A percentile compares a stretch with the other conserved stretches of the same genome.
Conservation (phyloP, 2,329 filamentous ascomycete genomes). For the Aspergillus amoenus region DNA sequence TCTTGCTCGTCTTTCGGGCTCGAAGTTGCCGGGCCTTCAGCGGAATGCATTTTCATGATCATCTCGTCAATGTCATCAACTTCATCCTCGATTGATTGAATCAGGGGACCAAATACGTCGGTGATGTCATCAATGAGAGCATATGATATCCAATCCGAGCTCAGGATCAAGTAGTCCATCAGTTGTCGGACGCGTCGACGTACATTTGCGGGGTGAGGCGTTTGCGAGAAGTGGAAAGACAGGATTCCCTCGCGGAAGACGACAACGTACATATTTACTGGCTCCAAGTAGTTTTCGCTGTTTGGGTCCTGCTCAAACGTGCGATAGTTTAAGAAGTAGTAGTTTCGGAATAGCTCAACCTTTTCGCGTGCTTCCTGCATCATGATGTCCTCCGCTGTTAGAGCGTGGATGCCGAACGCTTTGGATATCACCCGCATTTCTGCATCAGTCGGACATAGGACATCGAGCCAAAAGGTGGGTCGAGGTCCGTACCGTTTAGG, state of each 20-base stretch:
- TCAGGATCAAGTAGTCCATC: constrained; percentile 88
- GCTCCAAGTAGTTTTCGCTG: constrained; percentile 87
- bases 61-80: constrained; percentile 95
- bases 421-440: constrained; percentile 95
- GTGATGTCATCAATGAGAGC: constrained; percentile 98
- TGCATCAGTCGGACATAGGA: constrained; percentile 83
- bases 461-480: constrained; percentile 95
- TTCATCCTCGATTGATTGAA: constrained; percentile 90
- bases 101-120: constrained; percentile 89
- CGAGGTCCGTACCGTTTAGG: constrained; percentile 69
- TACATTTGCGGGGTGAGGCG: constrained; percentile 93
- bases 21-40: constrained; percentile 36
- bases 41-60: constrained; percentile 77
- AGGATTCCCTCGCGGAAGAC: constrained; percentile 95
- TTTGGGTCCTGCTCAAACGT: constrained; percentile 94
- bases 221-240: constrained; percentile 96
- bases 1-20: constrained; percentile 40
- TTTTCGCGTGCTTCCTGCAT: constrained; percentile 97
- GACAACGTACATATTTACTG: constrained; percentile 95
- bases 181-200: constrained; percentile 89
- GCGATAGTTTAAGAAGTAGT: constrained; percentile 98
- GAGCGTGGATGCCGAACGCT: constrained; percentile 90
- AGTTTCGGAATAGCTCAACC: constrained; percentile 93
- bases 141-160: constrained; percentile 97
- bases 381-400: constrained; percentile 96